Conservation (phyloP, 1,284 basidiomycete genomes). For the Calocybe gambosa region DNA sequence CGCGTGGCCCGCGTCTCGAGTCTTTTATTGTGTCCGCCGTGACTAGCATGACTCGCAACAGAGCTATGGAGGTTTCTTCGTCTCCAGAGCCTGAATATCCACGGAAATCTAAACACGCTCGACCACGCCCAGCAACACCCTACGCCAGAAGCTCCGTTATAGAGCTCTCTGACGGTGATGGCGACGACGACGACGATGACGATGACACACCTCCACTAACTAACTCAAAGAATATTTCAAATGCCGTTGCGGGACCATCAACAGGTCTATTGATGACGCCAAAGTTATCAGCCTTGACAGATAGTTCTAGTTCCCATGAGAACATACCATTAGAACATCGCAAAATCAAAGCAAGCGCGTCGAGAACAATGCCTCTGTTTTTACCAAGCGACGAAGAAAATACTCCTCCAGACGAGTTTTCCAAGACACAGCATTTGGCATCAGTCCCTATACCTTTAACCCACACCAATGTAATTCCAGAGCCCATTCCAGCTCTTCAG, state of each 20-base stretch:
- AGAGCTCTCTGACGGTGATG: slow-evolving; percentile 26
- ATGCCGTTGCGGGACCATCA: slow-evolving; percentile 12
- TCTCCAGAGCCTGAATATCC: slow-evolving; percentile 18
- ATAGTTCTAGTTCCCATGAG: slow-evolving; percentile 10
- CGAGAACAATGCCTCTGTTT: slow-evolving; percentile 17
- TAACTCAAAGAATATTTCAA: slow-evolving; percentile 7
- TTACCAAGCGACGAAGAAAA: slow-evolving; percentile 25
- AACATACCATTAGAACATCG: slow-evolving; percentile 11
- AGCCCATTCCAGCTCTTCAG: background rate
- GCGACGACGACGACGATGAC: too few relatives aligned
- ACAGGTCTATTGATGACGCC: slow-evolving; percentile 8
- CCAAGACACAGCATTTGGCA: background rate
- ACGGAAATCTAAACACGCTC: background rate
- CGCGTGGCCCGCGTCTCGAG: too few relatives aligned
- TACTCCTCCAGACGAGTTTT: slow-evolving; percentile 9
- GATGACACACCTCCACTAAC: slow-evolving; percentile 12
- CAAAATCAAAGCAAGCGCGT: slow-evolving; percentile 9
- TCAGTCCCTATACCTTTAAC: slow-evolving; percentile 1
- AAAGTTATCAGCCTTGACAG: slow-evolving; percentile 2
- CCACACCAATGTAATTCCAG: background rate
- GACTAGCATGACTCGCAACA: background rate
- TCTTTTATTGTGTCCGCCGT: slow-evolving; percentile 1
- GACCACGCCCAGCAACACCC: background rate
- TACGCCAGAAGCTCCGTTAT: slow-evolving; percentile 16
- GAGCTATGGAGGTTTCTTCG: slow-evolving; percentile 20